phyloP scores from a whole-genome alignment of 2,329 filamentous ascomycete genomes.

The Ascochyta clinopodiicola region DNA sequence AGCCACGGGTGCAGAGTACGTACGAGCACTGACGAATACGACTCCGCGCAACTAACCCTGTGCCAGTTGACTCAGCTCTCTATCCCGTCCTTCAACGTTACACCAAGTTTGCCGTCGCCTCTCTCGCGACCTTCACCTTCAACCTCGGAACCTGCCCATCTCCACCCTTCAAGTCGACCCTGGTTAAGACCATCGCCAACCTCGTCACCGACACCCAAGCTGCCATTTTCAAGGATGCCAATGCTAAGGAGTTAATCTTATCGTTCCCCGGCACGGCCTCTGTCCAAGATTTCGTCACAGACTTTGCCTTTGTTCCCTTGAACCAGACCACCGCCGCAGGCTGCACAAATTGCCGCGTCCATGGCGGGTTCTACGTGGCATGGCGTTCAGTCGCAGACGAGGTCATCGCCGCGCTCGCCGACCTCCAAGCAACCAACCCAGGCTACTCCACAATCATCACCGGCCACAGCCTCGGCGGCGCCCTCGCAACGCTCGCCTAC shows the following conservation, averaged over 20 bases:
- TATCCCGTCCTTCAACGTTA: constrained; percentile 21
- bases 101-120: constrained; percentile 23
- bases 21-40: neutral
- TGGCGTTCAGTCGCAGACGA: constrained; percentile 60
- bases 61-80: constrained; percentile 14
- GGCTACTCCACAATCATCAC: constrained; percentile 61
- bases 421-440: constrained; percentile 56
- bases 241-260: constrained; percentile 18
- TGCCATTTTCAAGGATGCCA: constrained; percentile 21
- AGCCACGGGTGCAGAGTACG: constrained; percentile 7
- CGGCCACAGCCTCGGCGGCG: constrained; percentile 72
- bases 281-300: constrained; percentile 19
- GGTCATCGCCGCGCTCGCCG: constrained; percentile 52
- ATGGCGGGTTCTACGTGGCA: constrained; percentile 63
- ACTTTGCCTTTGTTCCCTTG: constrained; percentile 19
- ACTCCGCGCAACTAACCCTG: neutral
- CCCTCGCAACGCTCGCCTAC: constrained; percentile 64
- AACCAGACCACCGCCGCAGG: constrained; percentile 13
- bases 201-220: constrained; percentile 19
- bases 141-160: constrained; percentile 17
- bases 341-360: constrained; percentile 57
- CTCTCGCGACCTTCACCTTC: constrained; percentile 23
- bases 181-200: constrained; percentile 15
- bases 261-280: constrained; percentile 23
- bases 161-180: constrained; percentile 20